Conservation (phyloP, 1,284 basidiomycete genomes). For the Cerrena zonata region DNA sequence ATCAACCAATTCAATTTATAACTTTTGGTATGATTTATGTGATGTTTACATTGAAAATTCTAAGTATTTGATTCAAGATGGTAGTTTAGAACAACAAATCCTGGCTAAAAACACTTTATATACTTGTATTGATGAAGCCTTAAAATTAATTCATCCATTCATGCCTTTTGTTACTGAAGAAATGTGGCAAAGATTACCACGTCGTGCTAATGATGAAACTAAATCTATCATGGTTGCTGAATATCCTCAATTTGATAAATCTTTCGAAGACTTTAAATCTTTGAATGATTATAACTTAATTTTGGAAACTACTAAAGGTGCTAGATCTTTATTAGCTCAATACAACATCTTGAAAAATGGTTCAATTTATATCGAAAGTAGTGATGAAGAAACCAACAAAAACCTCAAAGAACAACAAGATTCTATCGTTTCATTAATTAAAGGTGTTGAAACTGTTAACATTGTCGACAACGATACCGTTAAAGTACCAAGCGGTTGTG, state of each 20-base stretch:
- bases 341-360: too few species aligned
- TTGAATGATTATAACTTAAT: too few species aligned
- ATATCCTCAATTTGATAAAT: conserved; percentile 53
- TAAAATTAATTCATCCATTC: conserved; percentile 91
- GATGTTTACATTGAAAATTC: conserved; percentile 90
- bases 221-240: conserved; percentile 85
- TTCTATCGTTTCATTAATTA: too few species aligned
- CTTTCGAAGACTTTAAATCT: too few species aligned
- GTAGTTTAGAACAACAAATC: conserved; percentile 54
- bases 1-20: conserved; percentile 81
- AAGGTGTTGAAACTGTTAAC: too few species aligned
- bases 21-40: conserved; percentile 99
- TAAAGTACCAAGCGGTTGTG: too few species aligned
- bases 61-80: conserved; percentile 88
- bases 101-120: conserved; percentile 96
- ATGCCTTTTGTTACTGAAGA: conserved; percentile 99
- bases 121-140: conserved; percentile 86
- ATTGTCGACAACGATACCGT: too few species aligned
- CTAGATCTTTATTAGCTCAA: too few species aligned
- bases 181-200: conserved; percentile 92
- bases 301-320: too few species aligned
- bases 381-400: too few species aligned
- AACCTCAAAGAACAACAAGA: too few species aligned
- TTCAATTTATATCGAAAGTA: too few species aligned
- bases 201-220: conserved; percentile 75